phyloP scores from a whole-genome alignment of 139 green algal species.

The Micractinium sp. region DNA sequence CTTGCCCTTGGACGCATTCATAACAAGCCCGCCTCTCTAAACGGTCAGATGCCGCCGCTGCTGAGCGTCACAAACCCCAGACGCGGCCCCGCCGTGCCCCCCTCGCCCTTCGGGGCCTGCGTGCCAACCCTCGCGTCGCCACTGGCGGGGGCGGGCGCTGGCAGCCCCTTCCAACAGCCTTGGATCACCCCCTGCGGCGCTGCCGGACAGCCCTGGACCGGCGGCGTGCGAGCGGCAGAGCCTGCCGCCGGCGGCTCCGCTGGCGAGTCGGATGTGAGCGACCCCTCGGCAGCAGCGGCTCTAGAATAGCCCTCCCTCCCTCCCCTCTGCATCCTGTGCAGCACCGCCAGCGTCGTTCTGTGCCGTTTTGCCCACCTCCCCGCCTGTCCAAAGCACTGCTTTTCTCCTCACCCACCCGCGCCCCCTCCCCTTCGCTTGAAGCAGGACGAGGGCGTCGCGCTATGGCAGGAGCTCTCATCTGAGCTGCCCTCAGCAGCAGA shows the following conservation, averaged over 20 bases:
- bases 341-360: background rate
- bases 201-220: too few species aligned
- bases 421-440: background rate
- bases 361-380: background rate
- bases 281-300: background rate
- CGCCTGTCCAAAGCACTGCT: background rate
- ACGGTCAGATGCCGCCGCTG: too few species aligned
- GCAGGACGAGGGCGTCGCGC: background rate
- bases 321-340: background rate
- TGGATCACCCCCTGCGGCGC: background rate
- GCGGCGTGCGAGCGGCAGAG: too few species aligned
- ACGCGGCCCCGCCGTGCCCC: too few species aligned
- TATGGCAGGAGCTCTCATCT: slow-evolving; percentile 7
- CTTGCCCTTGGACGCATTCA: too few species aligned
- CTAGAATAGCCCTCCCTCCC: background rate
- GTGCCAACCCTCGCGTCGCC: too few species aligned
- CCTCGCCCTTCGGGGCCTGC: too few species aligned
- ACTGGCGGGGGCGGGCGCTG: too few species aligned
- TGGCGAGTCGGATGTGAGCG: background rate
- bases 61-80: too few species aligned
- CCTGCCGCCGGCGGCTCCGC: background rate
- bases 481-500: background rate
- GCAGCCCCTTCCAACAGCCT: background rate
- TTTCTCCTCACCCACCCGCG: background rate
- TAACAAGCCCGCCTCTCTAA: too few species aligned